Evolutionary conservation across 768 basidiomycete genomes (phyloP), one percentile per base, ranked within the genome.

Genomic region (Favolaschia claudopus): DNA sequence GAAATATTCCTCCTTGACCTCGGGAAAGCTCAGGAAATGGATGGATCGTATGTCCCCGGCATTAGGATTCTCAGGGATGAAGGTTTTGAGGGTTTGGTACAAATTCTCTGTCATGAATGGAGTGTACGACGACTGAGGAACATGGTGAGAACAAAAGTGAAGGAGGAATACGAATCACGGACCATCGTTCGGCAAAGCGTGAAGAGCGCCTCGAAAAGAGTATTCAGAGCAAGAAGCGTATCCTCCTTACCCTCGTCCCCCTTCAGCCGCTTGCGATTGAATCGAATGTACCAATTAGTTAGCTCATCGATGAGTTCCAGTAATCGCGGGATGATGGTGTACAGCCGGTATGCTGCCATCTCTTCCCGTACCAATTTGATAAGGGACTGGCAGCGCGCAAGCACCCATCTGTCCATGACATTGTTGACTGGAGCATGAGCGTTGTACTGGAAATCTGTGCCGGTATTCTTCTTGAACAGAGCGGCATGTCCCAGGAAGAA

Each of bases 201-300:
- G 73, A 96, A 91, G 28, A 99, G 76, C 0, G 96, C 87, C 77
- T 99, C 97, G 72, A 98, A 98, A 37, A 99, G 79, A 22, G 97
- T 98, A 72, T 99, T 98, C 70, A 99, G 79, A 17, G 96, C 97
- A 19, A 88, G 77, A 15, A 87, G 71, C 8, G 95, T 95, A 67
- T 99, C 96, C 62, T 94, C 92, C 54, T 83, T 81, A 3, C 96
- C 92, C 67, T 94, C 91, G 73, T 96, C 93, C 40, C 97, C 97
- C 82, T 99, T 99, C 59, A 99, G 79, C 15, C 97, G 86, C 65
- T 89, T 90, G 39, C 97, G 89, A 76, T 99, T 99, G 80, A 99
- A 99, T 44, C 97, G 94, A 71, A 99, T 99, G 76, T 99, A 99
- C 95, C 96, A 98, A 72, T 99, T 99, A 20, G 97, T 99, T 58